Base-by-base conservation (phyloP, 225 moss, liverwort and hornwort species). In the Bryoerythrophyllum caledonicum region DNA sequence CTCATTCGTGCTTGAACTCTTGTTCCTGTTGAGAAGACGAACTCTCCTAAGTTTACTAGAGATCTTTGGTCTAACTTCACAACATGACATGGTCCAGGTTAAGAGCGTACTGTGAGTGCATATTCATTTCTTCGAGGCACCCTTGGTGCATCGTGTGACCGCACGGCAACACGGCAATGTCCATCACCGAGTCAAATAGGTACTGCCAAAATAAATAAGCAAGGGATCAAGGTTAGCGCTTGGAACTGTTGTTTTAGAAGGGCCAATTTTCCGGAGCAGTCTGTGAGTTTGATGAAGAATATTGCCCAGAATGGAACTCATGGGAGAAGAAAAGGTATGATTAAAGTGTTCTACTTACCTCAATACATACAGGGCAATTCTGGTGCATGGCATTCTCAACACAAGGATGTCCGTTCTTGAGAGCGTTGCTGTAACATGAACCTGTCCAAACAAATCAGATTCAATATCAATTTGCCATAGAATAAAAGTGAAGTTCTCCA, bases 71-170 rank as follows among this genome's bases (percentile, higher is more conserved):
- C 38, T 38, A 38, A 38, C 10, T 38, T 38, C 38, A 38, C 57
- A 64, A 32, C 10, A 68, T 30, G 63, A 19, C 27, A 49, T 8
- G 13, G 61, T 63, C 40, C 28, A 71, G 74, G 41, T 56, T 63
- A 37, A 75, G 55, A 57, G 87, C 89, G 79, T 82, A 95, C 94
- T 91, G 86, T 49, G 83, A 79, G 66, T 91, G 89, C 13, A 58
- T 56, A 51, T 90, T 90, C 96, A 96, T 96, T 67, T 90, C 87
- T 54, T 57, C 67, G 23, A 91, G 60, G 71, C 96, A 96, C 32
- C 73, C 79, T 60, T 84, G 74, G 74, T 96, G 96, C 82, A 96
- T 90, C 16, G 93, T 96, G 76, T 96, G 96, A 59, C 96, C 96
- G 70, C 96, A 96, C 24, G 82, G 89, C 84, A 96, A 84, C 30